Base-by-base conservation (phyloP, 169 alveolate genomes). In the Plasmodium berghei region DNA sequence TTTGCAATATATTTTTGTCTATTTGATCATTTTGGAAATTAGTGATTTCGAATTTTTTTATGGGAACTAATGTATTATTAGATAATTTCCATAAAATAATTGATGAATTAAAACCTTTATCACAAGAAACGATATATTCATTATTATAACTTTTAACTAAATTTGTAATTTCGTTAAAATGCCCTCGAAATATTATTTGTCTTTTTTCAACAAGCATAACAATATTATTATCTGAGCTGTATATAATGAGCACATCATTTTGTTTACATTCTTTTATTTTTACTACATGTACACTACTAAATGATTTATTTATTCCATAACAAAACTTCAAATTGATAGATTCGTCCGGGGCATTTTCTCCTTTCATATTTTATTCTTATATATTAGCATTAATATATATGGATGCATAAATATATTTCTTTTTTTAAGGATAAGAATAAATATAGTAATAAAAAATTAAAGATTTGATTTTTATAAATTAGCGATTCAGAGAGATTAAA, bases 161-260 rank as follows among this genome's bases (percentile, higher is more conserved):
- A 24, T 71, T 70, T 14, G 91, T 18, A 48, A 86, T 86, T 71
- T 86, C 59, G 40, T 66, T 86, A 58, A 86, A 59, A 49, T 86
- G 91, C 1, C 91, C 91, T 48, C 91, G 58, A 66, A 70, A 86
- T 28, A 86, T 54, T 46, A 71, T 48, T 63, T 86, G 91, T 26
- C 55, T 59, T 72, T 86, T 86, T 28, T 54, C 87, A 42, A 70
- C 87, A 34, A 86, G 61, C 66, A 86, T 46, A 42, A 86, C 91
- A n/a, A 86, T 61, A 45, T 86, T 86, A 56, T 86, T 86, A 54
- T 86, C 91, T 14, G 87, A 69, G 67, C 77, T 86, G 72, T 86
- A 86, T 9, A 86, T 64, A 24, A 86, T 71, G 5, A 52, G 56
- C n/a, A 48, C 58, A 14, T 83, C 73, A 12, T 61, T 49, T 34